These are phyloP conservation scores for Odontarrhena argentea DNA, from an alignment of 345 rosid species.

Conservation along the genomic window DNA sequence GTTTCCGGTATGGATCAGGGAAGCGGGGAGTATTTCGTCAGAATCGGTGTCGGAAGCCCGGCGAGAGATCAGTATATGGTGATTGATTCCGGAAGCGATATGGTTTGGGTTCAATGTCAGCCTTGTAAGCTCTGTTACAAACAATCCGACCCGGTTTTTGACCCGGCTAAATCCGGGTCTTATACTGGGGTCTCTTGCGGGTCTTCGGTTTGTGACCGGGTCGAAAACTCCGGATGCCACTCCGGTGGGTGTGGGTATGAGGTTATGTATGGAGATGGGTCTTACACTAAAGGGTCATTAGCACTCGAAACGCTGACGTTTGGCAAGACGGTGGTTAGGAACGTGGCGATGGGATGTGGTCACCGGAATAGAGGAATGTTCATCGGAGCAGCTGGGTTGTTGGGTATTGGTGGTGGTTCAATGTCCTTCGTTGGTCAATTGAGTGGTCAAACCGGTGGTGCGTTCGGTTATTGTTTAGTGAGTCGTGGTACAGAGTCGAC, in stretches of 20 bases:
- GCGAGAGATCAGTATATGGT: conserved; percentile 87
- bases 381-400: conserved; percentile 84
- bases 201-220: conserved; percentile 74
- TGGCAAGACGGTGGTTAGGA: conserved; percentile 52
- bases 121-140: conserved; percentile 87
- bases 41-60: conserved; percentile 93
- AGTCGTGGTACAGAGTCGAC: conserved; percentile 68
- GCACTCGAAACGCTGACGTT: conserved; percentile 92
- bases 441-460: conserved; percentile 82
- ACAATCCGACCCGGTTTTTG: conserved; percentile 91
- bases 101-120: conserved; percentile 97
- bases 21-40: conserved; percentile 88
- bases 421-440: conserved; percentile 90
- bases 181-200: conserved; percentile 75
- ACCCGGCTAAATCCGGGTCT: conserved; percentile 77
- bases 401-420: conserved; percentile 91
- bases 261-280: conserved; percentile 94
- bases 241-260: conserved; percentile 83
- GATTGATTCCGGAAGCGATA: conserved; percentile 92
- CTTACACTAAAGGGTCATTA: conserved; percentile 81
- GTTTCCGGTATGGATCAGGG: conserved; percentile 97
- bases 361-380: conserved; percentile 93
- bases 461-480: conserved; percentile 87
- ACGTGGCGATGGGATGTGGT: conserved; percentile 95
- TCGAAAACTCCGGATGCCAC: conserved; percentile 73